Conservation (phyloP, 495 filamentous ascomycete genomes). For the Talaromyces stipitatus region DNA sequence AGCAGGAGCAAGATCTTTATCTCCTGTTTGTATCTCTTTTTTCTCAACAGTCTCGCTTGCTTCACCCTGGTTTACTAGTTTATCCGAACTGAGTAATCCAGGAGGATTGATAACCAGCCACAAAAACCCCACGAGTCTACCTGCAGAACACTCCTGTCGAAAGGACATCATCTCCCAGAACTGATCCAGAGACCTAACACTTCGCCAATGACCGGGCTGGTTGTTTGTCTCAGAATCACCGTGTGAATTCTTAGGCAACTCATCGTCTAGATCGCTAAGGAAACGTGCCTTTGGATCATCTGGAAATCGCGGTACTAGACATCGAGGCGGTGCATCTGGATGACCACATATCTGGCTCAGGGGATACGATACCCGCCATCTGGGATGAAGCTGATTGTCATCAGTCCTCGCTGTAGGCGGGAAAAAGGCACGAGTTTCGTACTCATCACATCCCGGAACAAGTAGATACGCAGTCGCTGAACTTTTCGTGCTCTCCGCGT, state of each 20-base stretch:
- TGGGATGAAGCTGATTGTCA: constrained; percentile 31
- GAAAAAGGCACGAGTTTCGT: constrained; percentile 62
- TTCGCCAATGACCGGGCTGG: constrained; percentile 65
- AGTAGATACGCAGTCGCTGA: constrained; percentile 65
- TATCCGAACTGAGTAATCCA: constrained; percentile 26
- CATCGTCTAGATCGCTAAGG: constrained; percentile 79
- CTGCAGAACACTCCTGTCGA: constrained; percentile 89
- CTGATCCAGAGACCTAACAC: constrained; percentile 70
- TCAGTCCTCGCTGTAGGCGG: constrained; percentile 36
- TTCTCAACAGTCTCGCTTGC: not conserved
- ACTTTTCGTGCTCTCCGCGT: constrained; percentile 26
- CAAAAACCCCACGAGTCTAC: constrained; percentile 83
- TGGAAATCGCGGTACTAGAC: constrained; percentile 82
- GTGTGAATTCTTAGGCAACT: constrained; percentile 42
- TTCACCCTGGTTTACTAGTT: constrained; percentile 7
- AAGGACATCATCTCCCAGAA: constrained; percentile 99
- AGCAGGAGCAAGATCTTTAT: not conserved
- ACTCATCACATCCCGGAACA: constrained; percentile 74
- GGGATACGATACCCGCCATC: constrained; percentile 53
- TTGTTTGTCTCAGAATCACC: constrained; percentile 15
- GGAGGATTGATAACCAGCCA: constrained; percentile 75
- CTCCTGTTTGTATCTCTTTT: constrained; percentile 1
- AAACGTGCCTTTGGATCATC: constrained; percentile 96
- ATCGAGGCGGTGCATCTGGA: constrained; percentile 63
- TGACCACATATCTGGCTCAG: constrained; percentile 51